Conservation (phyloP, 495 filamentous ascomycete species). For the Aspergillus ostianus region DNA sequence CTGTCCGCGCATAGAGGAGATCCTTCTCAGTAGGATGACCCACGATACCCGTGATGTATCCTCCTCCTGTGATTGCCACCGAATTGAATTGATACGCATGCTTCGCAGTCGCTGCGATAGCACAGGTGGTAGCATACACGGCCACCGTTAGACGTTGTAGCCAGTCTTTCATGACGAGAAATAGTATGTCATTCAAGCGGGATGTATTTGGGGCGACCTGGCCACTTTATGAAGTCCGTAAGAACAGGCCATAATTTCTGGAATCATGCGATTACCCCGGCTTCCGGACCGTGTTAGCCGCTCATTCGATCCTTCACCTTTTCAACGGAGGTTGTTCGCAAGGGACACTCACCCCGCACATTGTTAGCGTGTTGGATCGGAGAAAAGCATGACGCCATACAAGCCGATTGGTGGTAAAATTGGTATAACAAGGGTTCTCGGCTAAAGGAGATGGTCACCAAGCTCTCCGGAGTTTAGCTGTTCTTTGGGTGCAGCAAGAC, state of each 20-base stretch:
- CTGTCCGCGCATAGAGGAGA: conserved; percentile 59
- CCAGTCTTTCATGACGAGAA: background rate
- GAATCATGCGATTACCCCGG: background rate
- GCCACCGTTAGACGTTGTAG: background rate
- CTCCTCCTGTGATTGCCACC: conserved; percentile 44
- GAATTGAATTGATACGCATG: conserved; percentile 17
- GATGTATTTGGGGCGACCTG: background rate
- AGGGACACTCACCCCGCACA: background rate
- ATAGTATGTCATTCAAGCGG: background rate
- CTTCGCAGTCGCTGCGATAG: conserved; percentile 5
- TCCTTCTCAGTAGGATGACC: conserved; percentile 57
- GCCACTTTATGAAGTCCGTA: background rate
- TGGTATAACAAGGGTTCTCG: background rate
- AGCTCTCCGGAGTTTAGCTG: no score
- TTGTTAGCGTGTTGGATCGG: background rate
- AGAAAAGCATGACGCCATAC: background rate
- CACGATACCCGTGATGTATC: conserved; percentile 58
- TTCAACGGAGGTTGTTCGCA: background rate
- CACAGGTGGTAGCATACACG: background rate
- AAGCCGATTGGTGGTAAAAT: conserved; percentile 2
- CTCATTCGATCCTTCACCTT: background rate
- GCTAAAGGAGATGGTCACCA: background rate
- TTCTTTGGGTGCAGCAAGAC: no score
- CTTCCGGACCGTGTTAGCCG: background rate
- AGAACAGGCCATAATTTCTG: background rate